phyloP scores from a whole-genome alignment of 441 rosid genomes.

The Adansonia madagascariensis region DNA sequence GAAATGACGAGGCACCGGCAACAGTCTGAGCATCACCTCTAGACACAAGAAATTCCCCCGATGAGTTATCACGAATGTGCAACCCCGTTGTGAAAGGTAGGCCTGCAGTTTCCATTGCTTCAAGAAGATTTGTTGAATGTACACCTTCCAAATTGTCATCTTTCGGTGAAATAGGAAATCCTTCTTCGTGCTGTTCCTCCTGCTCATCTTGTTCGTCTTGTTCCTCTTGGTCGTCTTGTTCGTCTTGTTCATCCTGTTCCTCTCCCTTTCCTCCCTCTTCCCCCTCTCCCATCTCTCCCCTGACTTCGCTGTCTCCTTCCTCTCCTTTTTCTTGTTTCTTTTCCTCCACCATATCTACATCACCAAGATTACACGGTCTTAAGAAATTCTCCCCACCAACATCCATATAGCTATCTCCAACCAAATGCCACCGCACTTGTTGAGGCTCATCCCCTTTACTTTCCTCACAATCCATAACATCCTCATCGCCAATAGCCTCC shows the following conservation, averaged over 20 bases:
- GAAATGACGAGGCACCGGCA: slow-evolving; percentile 52
- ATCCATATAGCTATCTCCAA: slow-evolving; percentile 30
- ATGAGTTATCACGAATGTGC: slow-evolving; percentile 47
- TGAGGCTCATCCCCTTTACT: slow-evolving; percentile 29
- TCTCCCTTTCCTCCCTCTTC: slow-evolving; percentile 24
- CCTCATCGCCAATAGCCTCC: slow-evolving; percentile 27
- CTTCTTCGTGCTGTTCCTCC: slow-evolving; percentile 44
- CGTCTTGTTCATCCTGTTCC: background rate
- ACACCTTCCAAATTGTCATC: slow-evolving; percentile 51
- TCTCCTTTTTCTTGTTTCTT: slow-evolving; percentile 2
- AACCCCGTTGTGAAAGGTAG: slow-evolving; percentile 55
- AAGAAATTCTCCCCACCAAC: slow-evolving; percentile 36
- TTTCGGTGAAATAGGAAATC: slow-evolving; percentile 51
- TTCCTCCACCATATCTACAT: slow-evolving; percentile 28
- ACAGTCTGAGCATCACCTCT: slow-evolving; percentile 53
- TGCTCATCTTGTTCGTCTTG: slow-evolving; percentile 17
- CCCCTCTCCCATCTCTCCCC: slow-evolving; percentile 35
- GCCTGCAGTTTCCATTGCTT: slow-evolving; percentile 56
- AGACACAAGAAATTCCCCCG: slow-evolving; percentile 59
- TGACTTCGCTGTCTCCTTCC: slow-evolving; percentile 30
- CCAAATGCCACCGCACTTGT: slow-evolving; percentile 34
- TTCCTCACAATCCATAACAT: slow-evolving; percentile 38
- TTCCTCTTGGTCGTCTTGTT: background rate
- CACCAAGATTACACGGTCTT: slow-evolving; percentile 45
- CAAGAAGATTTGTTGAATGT: slow-evolving; percentile 60